phyloP scores from a whole-genome alignment of 306 rosid species.

The Pterocarpus santalinus region DNA sequence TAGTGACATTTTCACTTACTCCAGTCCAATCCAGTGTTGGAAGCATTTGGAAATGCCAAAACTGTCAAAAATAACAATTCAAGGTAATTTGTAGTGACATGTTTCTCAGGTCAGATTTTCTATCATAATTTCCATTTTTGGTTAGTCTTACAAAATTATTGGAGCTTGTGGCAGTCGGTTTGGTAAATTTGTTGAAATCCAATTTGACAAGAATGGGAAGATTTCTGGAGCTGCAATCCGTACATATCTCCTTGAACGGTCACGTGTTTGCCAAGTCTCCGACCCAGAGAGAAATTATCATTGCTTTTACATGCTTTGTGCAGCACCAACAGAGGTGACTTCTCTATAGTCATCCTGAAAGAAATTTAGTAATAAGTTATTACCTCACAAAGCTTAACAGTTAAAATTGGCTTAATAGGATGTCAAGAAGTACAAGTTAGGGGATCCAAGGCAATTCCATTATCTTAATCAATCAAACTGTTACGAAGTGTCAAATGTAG shows the following conservation, averaged over 20 bases:
- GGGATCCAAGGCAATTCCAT: slow-evolving; percentile 76
- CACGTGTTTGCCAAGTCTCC: slow-evolving; percentile 87
- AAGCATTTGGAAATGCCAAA: slow-evolving; percentile 94
- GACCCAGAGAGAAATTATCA: slow-evolving; percentile 95
- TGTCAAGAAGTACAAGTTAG: slow-evolving; percentile 73
- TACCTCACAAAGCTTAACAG: slow-evolving; percentile 40
- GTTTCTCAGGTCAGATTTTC: slow-evolving; percentile 25
- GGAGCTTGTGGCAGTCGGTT: slow-evolving; percentile 74
- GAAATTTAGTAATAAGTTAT: slow-evolving; percentile 6
- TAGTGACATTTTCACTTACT: slow-evolving; percentile 43
- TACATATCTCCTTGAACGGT: slow-evolving; percentile 88
- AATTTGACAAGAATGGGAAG: slow-evolving; percentile 84
- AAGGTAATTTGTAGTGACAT: slow-evolving; percentile 58
- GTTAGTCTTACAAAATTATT: slow-evolving; percentile 41
- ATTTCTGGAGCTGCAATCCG: slow-evolving; percentile 95
- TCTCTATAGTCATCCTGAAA: slow-evolving; percentile 25
- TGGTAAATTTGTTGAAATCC: slow-evolving; percentile 91
- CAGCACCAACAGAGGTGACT: slow-evolving; percentile 87
- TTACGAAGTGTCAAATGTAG: slow-evolving; percentile 80
- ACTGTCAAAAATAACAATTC: slow-evolving; percentile 92
- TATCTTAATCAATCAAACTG: slow-evolving; percentile 85
- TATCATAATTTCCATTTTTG: slow-evolving; percentile 20
- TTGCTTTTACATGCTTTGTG: slow-evolving; percentile 94
- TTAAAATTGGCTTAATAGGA: slow-evolving; percentile 60
- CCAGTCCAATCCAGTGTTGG: slow-evolving; percentile 93